Base-by-base conservation (phyloP, 352 stramenopile species). In the Lagenidium giganteum region DNA sequence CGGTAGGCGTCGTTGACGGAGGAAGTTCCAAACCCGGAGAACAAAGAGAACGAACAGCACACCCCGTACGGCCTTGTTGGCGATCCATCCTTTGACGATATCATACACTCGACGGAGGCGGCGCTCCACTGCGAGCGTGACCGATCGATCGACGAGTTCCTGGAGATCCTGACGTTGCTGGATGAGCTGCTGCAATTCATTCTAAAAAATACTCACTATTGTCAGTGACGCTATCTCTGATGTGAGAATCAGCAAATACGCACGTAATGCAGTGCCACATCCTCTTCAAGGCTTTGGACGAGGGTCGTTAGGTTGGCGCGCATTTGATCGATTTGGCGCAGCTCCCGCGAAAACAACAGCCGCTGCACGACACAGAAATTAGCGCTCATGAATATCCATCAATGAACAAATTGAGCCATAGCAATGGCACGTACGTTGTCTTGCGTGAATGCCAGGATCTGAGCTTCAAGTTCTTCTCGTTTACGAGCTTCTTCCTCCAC, bases 401-500 rank as follows among this genome's bases (percentile, higher is more conserved):
- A 21, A n/a, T 11, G 21, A 25, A 18, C 16, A 8, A 17, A 24
- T 6, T 13, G 20, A 7, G 21, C 22, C 25, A 38, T 13, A 17
- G 1, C 5, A 34, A 14, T 9, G 4, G 16, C 16, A 42, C 54
- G 20, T 47, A 79, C 67, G 30, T 84, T 77, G 39, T 87, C 77
- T 13, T 62, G 60, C 5, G 71, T 84, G 30, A 81, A 81, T 43
- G 70, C 67, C 11, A 84, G 52, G 42, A 88, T 39, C 30, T 88
- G 76, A 4, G 51, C 57, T 36, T 88, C 76, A 32, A 87, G 60
- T 38, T 87, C 74, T 11, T 85, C 68, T 16, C 68, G 72, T 42
- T 83, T 82, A 51, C 79, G 79, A 13, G 60, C 49, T 38, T 86
- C 77, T n/a, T 86, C 77, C 21, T 87, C 74, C 11, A 86, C 44